Conservation (phyloP, 768 basidiomycete genomes). For the Mycena haematopus region DNA sequence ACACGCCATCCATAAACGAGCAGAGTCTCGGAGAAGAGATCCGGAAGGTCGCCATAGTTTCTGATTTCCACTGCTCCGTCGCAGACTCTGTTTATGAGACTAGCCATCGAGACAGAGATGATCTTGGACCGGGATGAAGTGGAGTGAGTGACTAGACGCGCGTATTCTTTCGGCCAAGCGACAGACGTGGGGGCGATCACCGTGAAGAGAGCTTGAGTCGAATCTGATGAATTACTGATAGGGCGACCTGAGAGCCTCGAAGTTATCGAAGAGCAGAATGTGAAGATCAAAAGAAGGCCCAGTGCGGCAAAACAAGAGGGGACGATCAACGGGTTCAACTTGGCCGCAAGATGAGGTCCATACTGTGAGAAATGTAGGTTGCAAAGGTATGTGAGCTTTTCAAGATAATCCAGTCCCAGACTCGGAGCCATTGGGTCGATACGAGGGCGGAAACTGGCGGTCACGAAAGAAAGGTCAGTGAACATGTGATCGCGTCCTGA, state of each 20-base stretch:
- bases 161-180: conserved; percentile 51
- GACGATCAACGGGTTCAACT: neutral
- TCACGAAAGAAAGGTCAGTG: neutral
- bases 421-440: neutral
- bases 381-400: neutral
- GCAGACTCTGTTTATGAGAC: conserved; percentile 44
- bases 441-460: neutral
- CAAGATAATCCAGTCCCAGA: neutral
- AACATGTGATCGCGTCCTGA: conserved; percentile 8
- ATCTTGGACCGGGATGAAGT: conserved; percentile 26
- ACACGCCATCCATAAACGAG: conserved; percentile 48
- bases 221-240: conserved; percentile 24
- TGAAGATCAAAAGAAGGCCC: conserved; percentile 3
- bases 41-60: conserved; percentile 44
- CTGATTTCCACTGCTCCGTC: conserved; percentile 53
- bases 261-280: conserved; percentile 6
- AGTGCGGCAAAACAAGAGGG: neutral
- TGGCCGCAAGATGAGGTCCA: neutral
- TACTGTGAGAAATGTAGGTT: neutral
- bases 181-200: conserved; percentile 51
- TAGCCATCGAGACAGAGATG: conserved; percentile 41
- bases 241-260: neutral
- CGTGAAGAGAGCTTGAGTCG: conserved; percentile 45
- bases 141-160: conserved; percentile 35
- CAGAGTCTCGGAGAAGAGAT: conserved; percentile 43